Conservation (phyloP, 1,284 basidiomycete species). For the Volvariella surrecta region DNA sequence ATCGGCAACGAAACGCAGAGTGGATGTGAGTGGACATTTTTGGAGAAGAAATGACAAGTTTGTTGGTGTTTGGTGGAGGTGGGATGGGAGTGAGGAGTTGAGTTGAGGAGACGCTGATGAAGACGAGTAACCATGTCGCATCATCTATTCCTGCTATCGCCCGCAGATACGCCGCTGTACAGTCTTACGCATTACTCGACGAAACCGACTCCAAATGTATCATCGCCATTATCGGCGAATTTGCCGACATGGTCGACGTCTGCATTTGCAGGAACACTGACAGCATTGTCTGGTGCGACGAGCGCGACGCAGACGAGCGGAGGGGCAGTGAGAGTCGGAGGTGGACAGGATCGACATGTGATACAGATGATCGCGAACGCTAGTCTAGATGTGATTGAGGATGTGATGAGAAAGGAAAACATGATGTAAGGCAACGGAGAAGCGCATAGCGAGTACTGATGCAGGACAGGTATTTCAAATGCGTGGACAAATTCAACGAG, state of each 20-base stretch:
- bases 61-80: too few relatives aligned
- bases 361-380: slow-evolving; percentile 97
- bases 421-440: slow-evolving; percentile 59
- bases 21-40: too few relatives aligned
- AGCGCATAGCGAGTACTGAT: slow-evolving; percentile 12
- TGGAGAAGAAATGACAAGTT: too few relatives aligned
- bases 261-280: slow-evolving; percentile 80
- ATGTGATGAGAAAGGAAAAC: slow-evolving; percentile 79
- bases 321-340: slow-evolving; percentile 58
- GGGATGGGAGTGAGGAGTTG: too few relatives aligned
- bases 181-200: slow-evolving; percentile 72
- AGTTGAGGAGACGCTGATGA: background rate
- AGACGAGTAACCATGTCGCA: slow-evolving; percentile 53
- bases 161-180: slow-evolving; percentile 77
- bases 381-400: slow-evolving; percentile 86
- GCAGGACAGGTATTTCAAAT: slow-evolving; percentile 75
- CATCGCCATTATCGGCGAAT: slow-evolving; percentile 68
- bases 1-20: too few relatives aligned
- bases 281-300: slow-evolving; percentile 75
- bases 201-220: slow-evolving; percentile 49
- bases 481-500: slow-evolving; percentile 93
- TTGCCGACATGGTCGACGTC: slow-evolving; percentile 81
- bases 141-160: slow-evolving; percentile 74
- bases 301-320: slow-evolving; percentile 57
- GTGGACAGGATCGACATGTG: slow-evolving; percentile 79